These are phyloP conservation scores for Trichocladium antarcticum DNA, from an alignment of 495 filamentous ascomycete species.

Conservation along the genomic window DNA sequence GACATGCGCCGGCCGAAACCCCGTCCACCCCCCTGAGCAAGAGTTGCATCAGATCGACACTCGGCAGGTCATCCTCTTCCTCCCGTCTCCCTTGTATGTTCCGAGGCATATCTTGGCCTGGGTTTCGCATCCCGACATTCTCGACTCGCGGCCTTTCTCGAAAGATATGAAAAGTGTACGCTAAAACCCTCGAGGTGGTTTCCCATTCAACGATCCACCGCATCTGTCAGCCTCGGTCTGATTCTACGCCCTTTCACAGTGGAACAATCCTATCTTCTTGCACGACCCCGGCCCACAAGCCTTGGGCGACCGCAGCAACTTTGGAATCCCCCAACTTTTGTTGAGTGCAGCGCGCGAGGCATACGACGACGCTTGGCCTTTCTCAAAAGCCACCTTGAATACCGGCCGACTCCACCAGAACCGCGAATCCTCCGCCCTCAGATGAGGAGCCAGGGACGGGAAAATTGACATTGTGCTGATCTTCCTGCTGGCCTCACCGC, in stretches of 20 bases:
- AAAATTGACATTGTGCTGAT: constrained; percentile 8
- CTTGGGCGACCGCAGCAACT: neutral
- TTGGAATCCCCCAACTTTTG: too few species aligned
- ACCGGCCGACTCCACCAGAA: neutral
- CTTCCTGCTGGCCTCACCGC: constrained; percentile 5
- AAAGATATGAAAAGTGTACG: neutral
- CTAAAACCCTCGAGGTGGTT: neutral
- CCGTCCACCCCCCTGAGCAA: neutral
- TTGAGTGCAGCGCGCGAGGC: too few species aligned
- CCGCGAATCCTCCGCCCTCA: neutral
- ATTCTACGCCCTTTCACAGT: neutral
- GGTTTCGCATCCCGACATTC: too few species aligned
- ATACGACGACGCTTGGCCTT: too few species aligned
- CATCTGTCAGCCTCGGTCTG: constrained; percentile 3
- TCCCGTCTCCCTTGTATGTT: neutral
- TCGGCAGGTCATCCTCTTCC: constrained; percentile 1
- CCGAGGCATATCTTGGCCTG: neutral
- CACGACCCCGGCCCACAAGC: neutral
- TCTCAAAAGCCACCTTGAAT: too few species aligned
- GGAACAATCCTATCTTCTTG: neutral
- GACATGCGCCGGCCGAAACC: neutral
- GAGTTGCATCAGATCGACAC: constrained; percentile 10
- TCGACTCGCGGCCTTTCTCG: neutral
- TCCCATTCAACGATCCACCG: neutral
- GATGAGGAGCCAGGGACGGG: neutral